Evolutionary conservation across 352 stramenopile genomes (phyloP), one percentile per base, ranked within the genome.

Genomic region (Globisporangium takayamanum): DNA sequence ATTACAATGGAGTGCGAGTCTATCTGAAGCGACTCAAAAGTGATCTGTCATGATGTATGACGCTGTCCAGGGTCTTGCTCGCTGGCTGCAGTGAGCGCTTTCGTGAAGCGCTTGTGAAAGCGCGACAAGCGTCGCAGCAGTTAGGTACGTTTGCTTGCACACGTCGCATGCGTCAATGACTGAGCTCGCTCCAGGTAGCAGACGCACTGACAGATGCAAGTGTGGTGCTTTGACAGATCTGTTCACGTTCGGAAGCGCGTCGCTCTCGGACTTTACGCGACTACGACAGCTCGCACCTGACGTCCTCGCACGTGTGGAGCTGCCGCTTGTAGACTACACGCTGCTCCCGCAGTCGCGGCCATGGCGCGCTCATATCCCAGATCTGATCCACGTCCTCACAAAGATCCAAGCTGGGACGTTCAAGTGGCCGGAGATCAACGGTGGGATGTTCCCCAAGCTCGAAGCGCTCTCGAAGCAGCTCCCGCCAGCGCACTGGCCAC

Each of bases 161-260:
- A 14, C 28, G 33, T 55, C 16, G 6, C n/a, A 20, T 6, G 12
- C 20, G 16, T 12, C 10, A 8, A 25, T 7, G 10, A 39, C 33
- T 14, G 33, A 39, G 0, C 33, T 39, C 7, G 33, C 2, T 5
- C 7, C 33, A 14, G 6, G 33, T 39, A 39, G 33, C 33, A 39
- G 33, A 39, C 28, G 12, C 20, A 53, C 0, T 30, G 10, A 20
- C 7, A 18, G n/a, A 47, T 41, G n/a, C 57, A 64, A 14, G 59
- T 33, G 1, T 37, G 53, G 44, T 59, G 20, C n/a, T 10, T 37
- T 25, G 11, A 22, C 41, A 91, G 81, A 91, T 59, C 60, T 91
- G 33, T 88, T 91, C 55, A 78, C 69, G 6, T 55, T 86, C n/a
- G 81, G 81, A n/a, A 86, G 81, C 37, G 78, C 78, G 14, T 91